Conservation (phyloP, 2,329 filamentous ascomycete species). For the Pyrenophora tritici-repentis region DNA sequence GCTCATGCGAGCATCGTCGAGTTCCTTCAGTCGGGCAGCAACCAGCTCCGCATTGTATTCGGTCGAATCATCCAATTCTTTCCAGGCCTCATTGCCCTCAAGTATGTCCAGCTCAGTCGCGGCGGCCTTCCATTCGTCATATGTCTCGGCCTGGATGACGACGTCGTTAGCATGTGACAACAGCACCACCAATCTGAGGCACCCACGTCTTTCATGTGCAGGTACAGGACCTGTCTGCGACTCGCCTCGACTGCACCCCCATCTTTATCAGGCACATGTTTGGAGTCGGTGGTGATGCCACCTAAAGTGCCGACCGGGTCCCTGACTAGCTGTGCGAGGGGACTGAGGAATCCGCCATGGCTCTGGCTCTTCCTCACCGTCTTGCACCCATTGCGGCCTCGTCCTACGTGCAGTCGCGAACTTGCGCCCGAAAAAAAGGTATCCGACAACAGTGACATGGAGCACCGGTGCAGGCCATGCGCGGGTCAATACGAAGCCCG, state of each 20-base stretch:
- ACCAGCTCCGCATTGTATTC: slow-evolving; percentile 76
- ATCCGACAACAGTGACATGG: slow-evolving; percentile 47
- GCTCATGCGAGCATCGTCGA: slow-evolving; percentile 74
- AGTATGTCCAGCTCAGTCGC: slow-evolving; percentile 78
- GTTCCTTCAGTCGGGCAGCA: slow-evolving; percentile 68
- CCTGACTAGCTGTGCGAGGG: slow-evolving; percentile 44
- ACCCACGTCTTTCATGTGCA: slow-evolving; percentile 69
- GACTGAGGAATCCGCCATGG: slow-evolving; percentile 40
- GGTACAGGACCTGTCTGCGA: slow-evolving; percentile 64
- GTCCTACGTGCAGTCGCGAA: slow-evolving; percentile 33
- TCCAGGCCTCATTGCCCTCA: slow-evolving; percentile 84
- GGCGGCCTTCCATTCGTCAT: slow-evolving; percentile 74
- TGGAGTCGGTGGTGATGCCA: slow-evolving; percentile 15
- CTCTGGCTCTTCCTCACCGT: slow-evolving; percentile 32
- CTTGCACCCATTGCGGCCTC: slow-evolving; percentile 16
- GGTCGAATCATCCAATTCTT: slow-evolving; percentile 66
- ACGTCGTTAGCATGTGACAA: slow-evolving; percentile 35
- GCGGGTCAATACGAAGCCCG: slow-evolving; percentile 21
- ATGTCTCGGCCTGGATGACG: slow-evolving; percentile 64
- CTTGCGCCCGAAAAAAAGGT: slow-evolving; percentile 40
- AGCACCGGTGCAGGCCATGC: slow-evolving; percentile 40
- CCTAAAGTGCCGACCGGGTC: slow-evolving; percentile 38
- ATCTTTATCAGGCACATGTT: slow-evolving; percentile 21
- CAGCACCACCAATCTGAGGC: slow-evolving; percentile 16
- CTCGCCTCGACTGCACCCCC: slow-evolving; percentile 16